phyloP scores from a whole-genome alignment of 2,329 filamentous ascomycete species.

The Pseudogymnoascus sp. region DNA sequence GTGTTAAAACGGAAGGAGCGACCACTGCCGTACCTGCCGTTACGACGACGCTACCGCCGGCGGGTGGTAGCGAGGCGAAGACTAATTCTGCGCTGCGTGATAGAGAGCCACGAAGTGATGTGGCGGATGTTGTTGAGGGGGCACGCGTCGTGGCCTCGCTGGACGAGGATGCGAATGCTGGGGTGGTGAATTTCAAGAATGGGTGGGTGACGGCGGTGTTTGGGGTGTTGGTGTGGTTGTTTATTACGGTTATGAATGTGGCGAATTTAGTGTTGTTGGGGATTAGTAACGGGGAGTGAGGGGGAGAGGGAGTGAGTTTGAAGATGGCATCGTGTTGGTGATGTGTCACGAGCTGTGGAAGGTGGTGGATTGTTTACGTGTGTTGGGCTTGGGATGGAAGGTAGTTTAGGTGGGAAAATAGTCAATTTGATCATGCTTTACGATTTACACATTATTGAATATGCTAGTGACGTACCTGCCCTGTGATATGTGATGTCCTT shows the following conservation, averaged over 20 bases:
- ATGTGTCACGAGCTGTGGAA: not conserved
- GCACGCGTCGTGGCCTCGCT: slow-evolving; percentile 19
- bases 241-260: slow-evolving; percentile 75
- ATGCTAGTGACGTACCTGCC: not conserved
- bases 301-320: not conserved
- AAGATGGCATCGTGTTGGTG: not conserved
- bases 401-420: not conserved
- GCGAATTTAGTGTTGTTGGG: slow-evolving; percentile 65
- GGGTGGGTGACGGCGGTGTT: slow-evolving; percentile 56
- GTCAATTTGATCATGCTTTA: not conserved
- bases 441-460: not conserved
- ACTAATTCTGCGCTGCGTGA: not conserved
- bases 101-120: not conserved
- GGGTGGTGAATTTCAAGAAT: slow-evolving; percentile 58
- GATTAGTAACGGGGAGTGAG: slow-evolving; percentile 20
- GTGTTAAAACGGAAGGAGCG: slow-evolving; percentile 18
- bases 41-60: slow-evolving; percentile 15
- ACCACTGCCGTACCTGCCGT: not conserved
- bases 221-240: slow-evolving; percentile 60
- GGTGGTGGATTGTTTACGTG: not conserved
- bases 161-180: slow-evolving; percentile 25
- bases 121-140: not conserved
- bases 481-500: not conserved
- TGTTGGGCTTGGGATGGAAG: too few species aligned
- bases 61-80: not conserved